phyloP scores from a whole-genome alignment of 2,329 filamentous ascomycete genomes.

The Hymenotorrendiella dingleyae region DNA sequence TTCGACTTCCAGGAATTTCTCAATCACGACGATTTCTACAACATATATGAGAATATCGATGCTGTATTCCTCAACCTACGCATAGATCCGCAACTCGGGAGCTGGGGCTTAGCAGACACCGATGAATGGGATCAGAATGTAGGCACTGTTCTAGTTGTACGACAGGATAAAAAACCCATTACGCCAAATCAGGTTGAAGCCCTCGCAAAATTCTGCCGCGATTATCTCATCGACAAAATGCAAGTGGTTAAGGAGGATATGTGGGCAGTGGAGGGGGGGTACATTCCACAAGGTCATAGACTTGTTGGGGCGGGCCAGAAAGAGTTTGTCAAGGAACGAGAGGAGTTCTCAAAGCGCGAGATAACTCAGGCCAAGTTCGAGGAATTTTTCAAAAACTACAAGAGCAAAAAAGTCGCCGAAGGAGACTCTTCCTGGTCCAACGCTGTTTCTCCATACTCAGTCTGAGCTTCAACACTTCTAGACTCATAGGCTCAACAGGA shows the following conservation, averaged over 20 bases:
- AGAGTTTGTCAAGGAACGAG: too few relatives aligned
- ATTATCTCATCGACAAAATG: not conserved
- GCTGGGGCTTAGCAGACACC: not conserved
- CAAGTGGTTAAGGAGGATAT: not conserved
- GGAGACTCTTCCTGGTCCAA: not conserved
- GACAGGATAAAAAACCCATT: slow-evolving; percentile 6
- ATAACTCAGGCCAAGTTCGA: not conserved
- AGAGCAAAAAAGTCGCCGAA: not conserved
- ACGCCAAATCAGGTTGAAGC: slow-evolving; percentile 7
- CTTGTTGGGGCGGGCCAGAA: too few relatives aligned
- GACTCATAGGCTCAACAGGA: too few relatives aligned
- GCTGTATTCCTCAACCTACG: not conserved
- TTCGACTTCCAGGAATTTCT: not conserved
- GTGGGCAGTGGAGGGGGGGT: not conserved
- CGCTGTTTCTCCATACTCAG: not conserved
- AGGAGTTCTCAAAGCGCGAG: not conserved
- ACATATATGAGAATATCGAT: not conserved
- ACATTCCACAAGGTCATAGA: too few relatives aligned
- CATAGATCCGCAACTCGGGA: not conserved
- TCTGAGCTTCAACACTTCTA: too few relatives aligned
- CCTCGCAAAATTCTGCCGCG: not conserved
- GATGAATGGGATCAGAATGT: not conserved
- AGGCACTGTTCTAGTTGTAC: slow-evolving; percentile 5
- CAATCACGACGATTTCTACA: not conserved
- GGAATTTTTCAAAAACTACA: slow-evolving; percentile 4